phyloP scores from a whole-genome alignment of 306 rosid species.

The Biancaea sappan region DNA sequence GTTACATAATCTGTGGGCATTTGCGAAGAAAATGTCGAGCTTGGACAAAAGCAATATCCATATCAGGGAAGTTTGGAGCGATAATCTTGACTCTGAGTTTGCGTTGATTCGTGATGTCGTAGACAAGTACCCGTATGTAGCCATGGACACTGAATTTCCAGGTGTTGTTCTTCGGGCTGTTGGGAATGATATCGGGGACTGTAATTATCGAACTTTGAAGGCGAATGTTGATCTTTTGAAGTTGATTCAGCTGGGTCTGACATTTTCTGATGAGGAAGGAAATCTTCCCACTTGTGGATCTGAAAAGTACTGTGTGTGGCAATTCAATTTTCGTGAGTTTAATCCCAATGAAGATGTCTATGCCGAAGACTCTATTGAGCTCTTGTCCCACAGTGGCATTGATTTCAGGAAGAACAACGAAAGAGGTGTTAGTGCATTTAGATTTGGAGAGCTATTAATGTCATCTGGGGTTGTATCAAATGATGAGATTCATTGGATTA shows the following conservation, averaged over 20 bases:
- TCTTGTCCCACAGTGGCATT: conserved; percentile 39
- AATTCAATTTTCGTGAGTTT: conserved; percentile 48
- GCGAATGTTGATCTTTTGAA: conserved; percentile 42
- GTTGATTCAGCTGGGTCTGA: conserved; percentile 53
- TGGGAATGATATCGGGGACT: conserved; percentile 36
- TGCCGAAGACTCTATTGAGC: conserved; percentile 35
- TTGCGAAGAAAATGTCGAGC: conserved; percentile 31
- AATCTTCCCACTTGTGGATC: conserved; percentile 51
- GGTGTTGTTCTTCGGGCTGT: conserved; percentile 30
- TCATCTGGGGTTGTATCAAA: conserved; percentile 41
- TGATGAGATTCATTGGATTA: conserved; percentile 36
- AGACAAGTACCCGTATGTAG: conserved; percentile 40
- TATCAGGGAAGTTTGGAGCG: conserved; percentile 49
- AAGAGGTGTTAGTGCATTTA: conserved; percentile 36
- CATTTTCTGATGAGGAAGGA: conserved; percentile 46
- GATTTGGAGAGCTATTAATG: conserved; percentile 39
- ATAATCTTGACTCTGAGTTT: conserved; percentile 45
- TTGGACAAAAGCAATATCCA: conserved; percentile 29
- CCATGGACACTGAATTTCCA: conserved; percentile 55
- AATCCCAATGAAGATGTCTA: conserved; percentile 27
- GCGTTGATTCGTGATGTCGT: conserved; percentile 31
- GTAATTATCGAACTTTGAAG: conserved; percentile 35
- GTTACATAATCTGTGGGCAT: not conserved
- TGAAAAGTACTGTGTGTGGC: conserved; percentile 47
- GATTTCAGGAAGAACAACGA: conserved; percentile 50